Percentiles rank a stretch among this genome's conserved stretches.
Evolutionary conservation across 2,329 filamentous ascomycete species (phyloP).

Genomic region (Penicillium vulpinum): DNA sequence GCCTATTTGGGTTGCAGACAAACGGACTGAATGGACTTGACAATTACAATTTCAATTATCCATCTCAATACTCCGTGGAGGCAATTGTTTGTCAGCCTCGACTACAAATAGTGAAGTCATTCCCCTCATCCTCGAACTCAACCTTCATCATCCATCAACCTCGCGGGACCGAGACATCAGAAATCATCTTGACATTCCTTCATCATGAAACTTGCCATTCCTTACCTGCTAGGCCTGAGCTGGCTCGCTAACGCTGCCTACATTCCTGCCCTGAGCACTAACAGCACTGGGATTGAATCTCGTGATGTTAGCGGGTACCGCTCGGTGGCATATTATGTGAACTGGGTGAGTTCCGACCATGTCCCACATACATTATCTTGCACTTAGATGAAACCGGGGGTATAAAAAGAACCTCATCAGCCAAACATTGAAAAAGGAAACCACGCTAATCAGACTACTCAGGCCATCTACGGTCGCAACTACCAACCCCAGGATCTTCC

Average conservation of each 20-base stretch:
- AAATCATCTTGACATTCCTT: neutral
- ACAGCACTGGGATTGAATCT: slow-evolving; percentile 11
- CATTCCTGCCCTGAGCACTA: slow-evolving; percentile 8
- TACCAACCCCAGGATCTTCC: slow-evolving; percentile 84
- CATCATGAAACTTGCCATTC: slow-evolving; percentile 15
- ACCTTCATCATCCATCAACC: neutral
- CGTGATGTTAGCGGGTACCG: slow-evolving; percentile 22
- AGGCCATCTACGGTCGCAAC: slow-evolving; percentile 83
- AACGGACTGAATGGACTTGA: neutral
- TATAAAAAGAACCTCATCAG: neutral
- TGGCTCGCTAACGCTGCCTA: slow-evolving; percentile 13
- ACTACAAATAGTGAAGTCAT: slow-evolving; percentile 17
- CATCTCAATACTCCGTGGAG: neutral
- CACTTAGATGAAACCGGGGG: neutral
- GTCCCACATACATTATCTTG: too few species aligned
- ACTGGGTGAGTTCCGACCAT: slow-evolving; percentile 40
- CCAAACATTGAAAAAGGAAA: neutral
- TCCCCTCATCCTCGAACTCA: neutral
- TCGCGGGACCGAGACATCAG: slow-evolving; percentile 13
- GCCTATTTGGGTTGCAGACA: neutral
- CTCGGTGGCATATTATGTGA: slow-evolving; percentile 49
- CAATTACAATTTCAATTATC: neutral
- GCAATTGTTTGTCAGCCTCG: neutral
- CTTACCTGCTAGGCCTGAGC: slow-evolving; percentile 12
- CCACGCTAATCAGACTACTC: neutral